These are phyloP conservation scores for Pythium graminicola DNA, from an alignment of 352 stramenopile genomes.

Conservation along the genomic window DNA sequence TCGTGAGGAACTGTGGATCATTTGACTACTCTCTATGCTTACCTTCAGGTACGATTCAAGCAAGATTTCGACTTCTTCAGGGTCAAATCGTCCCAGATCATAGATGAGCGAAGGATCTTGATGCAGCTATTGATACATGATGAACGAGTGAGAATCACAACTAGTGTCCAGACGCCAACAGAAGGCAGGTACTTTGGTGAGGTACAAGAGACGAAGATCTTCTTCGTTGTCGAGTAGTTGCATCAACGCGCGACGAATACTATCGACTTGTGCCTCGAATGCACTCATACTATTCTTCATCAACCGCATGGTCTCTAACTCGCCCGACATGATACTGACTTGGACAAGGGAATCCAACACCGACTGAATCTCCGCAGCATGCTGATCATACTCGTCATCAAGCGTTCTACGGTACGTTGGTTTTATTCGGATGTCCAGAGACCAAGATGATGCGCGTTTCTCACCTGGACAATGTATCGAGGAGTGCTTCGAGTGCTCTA, in stretches of 20 bases:
- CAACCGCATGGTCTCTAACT: slow-evolving; percentile 30
- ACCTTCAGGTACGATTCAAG: slow-evolving; percentile 35
- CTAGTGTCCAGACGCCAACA: not conserved
- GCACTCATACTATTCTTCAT: slow-evolving; percentile 37
- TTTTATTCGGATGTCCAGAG: not conserved
- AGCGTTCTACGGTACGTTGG: slow-evolving; percentile 3
- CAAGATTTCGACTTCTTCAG: slow-evolving; percentile 32
- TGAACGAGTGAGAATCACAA: not conserved
- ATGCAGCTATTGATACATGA: slow-evolving; percentile 17
- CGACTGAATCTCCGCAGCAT: slow-evolving; percentile 17
- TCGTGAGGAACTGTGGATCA: not conserved
- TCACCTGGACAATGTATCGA: slow-evolving; percentile 23
- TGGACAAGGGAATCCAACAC: slow-evolving; percentile 24
- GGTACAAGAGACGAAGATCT: slow-evolving; percentile 30
- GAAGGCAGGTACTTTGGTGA: slow-evolving; percentile 26
- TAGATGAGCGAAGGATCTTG: slow-evolving; percentile 23
- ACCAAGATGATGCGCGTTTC: not conserved
- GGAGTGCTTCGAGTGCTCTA: slow-evolving; percentile 23
- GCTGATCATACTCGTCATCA: slow-evolving; percentile 23
- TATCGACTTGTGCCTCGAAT: slow-evolving; percentile 30
- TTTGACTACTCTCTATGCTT: no score
- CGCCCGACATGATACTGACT: slow-evolving; percentile 26
- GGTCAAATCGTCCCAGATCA: slow-evolving; percentile 30
- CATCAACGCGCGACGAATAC: slow-evolving; percentile 31
- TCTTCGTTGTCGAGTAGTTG: slow-evolving; percentile 29